phyloP scores from a whole-genome alignment of 1,284 basidiomycete genomes.

The Fomitopsis schrenkii region DNA sequence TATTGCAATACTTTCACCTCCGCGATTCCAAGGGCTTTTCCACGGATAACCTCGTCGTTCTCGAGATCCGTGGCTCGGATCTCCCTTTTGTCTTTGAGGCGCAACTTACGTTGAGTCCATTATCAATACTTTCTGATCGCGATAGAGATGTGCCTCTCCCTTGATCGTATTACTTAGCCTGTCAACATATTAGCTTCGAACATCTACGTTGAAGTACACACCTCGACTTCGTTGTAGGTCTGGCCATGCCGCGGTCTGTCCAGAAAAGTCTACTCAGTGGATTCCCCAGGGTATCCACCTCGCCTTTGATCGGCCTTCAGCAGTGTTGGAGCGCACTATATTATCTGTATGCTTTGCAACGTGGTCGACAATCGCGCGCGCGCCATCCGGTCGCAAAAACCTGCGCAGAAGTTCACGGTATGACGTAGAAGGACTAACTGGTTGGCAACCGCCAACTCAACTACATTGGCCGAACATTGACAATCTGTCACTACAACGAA shows the following conservation, averaged over 20 bases:
- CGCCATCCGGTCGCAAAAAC: not conserved
- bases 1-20: not conserved
- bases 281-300: not conserved
- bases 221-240: not conserved
- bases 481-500: too few relatives aligned
- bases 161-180: not conserved
- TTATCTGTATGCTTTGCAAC: too few relatives aligned
- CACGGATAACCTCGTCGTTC: not conserved
- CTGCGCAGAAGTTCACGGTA: too few relatives aligned
- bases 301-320: not conserved
- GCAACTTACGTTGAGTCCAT: not conserved
- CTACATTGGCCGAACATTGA: not conserved
- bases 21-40: not conserved
- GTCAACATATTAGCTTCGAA: not conserved
- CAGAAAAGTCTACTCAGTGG: not conserved
- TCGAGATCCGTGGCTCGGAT: not conserved
- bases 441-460: not conserved
- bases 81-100: not conserved
- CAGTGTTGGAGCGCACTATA: too few relatives aligned
- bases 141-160: not conserved
- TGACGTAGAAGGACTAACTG: not conserved
- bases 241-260: not conserved
- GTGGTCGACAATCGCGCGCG: too few relatives aligned
- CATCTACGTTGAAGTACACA: not conserved
- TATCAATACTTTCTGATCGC: not conserved